Base-by-base conservation (phyloP, 2,329 filamentous ascomycete genomes). In the Apiospora koreana region DNA sequence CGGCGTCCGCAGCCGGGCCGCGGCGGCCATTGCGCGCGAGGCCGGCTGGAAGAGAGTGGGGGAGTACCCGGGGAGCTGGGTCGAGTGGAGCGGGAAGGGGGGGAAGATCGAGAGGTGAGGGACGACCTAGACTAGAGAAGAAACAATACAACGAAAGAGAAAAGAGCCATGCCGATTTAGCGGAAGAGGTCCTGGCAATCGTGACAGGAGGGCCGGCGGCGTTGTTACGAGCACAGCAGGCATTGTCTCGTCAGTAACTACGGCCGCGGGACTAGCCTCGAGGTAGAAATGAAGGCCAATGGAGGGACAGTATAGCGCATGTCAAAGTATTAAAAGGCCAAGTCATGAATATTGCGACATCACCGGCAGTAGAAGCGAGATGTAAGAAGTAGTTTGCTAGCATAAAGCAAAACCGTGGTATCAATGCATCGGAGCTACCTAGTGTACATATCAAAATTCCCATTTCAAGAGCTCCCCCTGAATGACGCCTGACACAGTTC, bases 21-120 rank as follows among this genome's bases (percentile, higher is more conserved):
- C 95, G 8, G 94, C 94, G 8, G 86, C 88, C 73, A 81, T 98
- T 80, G 96, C 96, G 41, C 85, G 86, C 75, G 87, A 93, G 78
- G 92, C 91, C 2, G 95, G 95, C 12, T 98, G 93, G 86, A 81
- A 83, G 66, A 88, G 86, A 9, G 89, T 93, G 0, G 89, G 89
- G 25, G 92, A 94, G 82, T 95, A 94, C 77, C 84, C 86, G 2
- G 93, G 93, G 1, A 93, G 91, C 78, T 95, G 91, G 92, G 65
- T 93, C 73, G 95, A 98, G 79, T 98, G 96, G 96, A 86, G 86
- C 73, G 87, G 82, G 77, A 91, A 89, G 71, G 92, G 93, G 0
- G 95, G 95, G 0, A 83, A 86, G 78, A 82, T 88, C 14, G 84
- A 89, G 82, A 79, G 79, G 78, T 86, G 81, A 79, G 76, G 80